phyloP scores from a whole-genome alignment of 1,284 basidiomycete species.

The Ustilago sp. region DNA sequence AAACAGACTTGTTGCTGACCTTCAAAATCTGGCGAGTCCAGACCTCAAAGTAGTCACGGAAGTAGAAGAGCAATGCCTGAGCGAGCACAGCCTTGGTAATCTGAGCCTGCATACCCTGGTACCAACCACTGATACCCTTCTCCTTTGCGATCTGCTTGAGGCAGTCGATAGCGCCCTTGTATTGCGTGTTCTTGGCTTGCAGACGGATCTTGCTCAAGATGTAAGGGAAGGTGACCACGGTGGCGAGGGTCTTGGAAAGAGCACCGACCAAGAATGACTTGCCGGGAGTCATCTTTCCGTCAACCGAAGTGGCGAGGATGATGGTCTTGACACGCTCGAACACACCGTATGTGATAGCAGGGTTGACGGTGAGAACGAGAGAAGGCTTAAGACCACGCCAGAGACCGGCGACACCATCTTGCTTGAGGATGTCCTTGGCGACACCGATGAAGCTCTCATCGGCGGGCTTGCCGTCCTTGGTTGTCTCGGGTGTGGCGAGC shows the following conservation, averaged over 20 bases:
- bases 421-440: conserved; percentile 86
- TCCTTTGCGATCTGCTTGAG: conserved; percentile 80
- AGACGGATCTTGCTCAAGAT: conserved; percentile 98
- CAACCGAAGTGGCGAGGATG: conserved; percentile 72
- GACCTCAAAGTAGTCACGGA: conserved; percentile 68
- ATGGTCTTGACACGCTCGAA: conserved; percentile 85
- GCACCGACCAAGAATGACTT: conserved; percentile 90
- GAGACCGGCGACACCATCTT: conserved; percentile 89
- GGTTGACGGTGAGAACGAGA: conserved; percentile 90
- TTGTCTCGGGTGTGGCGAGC: conserved; percentile 56
- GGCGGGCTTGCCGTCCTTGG: conserved; percentile 68
- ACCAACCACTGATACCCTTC: conserved; percentile 80
- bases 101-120: conserved; percentile 90
- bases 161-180: conserved; percentile 81
- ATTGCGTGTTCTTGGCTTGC: conserved; percentile 77
- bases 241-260: conserved; percentile 93
- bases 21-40: conserved; percentile 64
- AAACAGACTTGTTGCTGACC: conserved; percentile 40
- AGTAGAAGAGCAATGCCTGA: conserved; percentile 74
- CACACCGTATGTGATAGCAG: conserved; percentile 96
- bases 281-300: conserved; percentile 80
- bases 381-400: conserved; percentile 95
- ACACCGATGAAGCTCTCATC: conserved; percentile 77
- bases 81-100: conserved; percentile 88
- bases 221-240: conserved; percentile 71